Evolutionary conservation across 1,139 yeast genomes (phyloP).

Genomic region (Kluyveromyces sp.): DNA sequence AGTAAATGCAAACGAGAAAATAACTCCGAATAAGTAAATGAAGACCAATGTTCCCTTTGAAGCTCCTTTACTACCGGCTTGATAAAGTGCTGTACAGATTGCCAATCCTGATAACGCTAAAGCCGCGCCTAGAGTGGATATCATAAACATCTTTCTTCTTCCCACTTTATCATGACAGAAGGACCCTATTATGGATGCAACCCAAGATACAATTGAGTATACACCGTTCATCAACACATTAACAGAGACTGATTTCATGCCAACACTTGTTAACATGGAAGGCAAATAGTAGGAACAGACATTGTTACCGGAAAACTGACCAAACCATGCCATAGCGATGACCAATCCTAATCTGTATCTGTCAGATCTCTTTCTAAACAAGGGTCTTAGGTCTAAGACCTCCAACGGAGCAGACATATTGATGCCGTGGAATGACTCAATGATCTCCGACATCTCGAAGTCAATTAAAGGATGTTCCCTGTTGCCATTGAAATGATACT

Average conservation of each 20-base stretch:
- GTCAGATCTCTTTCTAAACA: neutral
- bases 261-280: slow-evolving; percentile 1
- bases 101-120: slow-evolving; percentile 1
- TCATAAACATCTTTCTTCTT: slow-evolving; percentile 1
- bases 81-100: slow-evolving; percentile 1
- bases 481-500: slow-evolving; percentile 1
- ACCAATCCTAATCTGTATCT: neutral
- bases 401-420: neutral
- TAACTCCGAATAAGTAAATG: slow-evolving; percentile 3
- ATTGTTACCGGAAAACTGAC: slow-evolving; percentile 4
- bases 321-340: slow-evolving; percentile 3
- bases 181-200: neutral
- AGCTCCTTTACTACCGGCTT: neutral
- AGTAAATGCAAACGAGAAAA: slow-evolving; percentile 2
- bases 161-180: slow-evolving; percentile 2
- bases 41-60: slow-evolving; percentile 1
- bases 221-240: slow-evolving; percentile 4
- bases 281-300: slow-evolving; percentile 4
- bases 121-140: slow-evolving; percentile 1
- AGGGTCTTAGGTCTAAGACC: neutral
- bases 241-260: neutral
- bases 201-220: slow-evolving; percentile 3
- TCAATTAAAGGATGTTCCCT: neutral
- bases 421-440: slow-evolving; percentile 1
- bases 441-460: slow-evolving; percentile 1